A percentile compares a stretch with the other conserved stretches of the same genome.
phyloP scores from a whole-genome alignment of 345 rosid genomes.

The Hibiscus syriacus region DNA sequence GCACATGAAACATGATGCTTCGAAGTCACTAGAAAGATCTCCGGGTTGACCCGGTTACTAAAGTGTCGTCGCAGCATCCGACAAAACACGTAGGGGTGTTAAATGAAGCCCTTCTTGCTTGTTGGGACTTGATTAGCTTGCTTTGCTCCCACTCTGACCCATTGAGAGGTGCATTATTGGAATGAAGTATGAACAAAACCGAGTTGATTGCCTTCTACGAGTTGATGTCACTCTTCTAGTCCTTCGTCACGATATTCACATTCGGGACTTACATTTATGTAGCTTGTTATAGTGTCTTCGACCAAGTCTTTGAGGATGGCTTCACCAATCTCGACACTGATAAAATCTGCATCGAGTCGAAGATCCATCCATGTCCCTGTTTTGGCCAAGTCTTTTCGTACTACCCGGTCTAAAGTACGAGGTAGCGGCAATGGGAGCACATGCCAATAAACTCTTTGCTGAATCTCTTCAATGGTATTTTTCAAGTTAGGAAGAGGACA shows the following conservation, averaged over 20 bases:
- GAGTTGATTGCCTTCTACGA: neutral
- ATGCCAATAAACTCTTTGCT: conserved; percentile 66
- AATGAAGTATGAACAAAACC: conserved; percentile 3
- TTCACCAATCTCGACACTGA: conserved; percentile 45
- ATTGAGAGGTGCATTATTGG: neutral
- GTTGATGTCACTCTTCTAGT: neutral
- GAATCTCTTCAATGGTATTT: conserved; percentile 38
- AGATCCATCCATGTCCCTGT: conserved; percentile 66
- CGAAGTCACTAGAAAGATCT: neutral
- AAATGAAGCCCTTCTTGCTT: neutral
- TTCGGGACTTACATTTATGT: conserved; percentile 16
- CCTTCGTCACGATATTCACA: conserved; percentile 21
- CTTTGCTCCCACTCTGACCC: neutral
- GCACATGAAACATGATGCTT: neutral
- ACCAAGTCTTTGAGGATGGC: conserved; percentile 54
- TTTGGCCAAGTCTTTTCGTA: conserved; percentile 60
- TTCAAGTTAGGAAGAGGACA: conserved; percentile 40
- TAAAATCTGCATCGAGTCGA: conserved; percentile 30
- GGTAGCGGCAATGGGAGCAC: conserved; percentile 61
- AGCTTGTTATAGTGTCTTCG: conserved; percentile 42
- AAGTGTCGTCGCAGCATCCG: conserved; percentile 7
- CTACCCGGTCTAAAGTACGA: conserved; percentile 61
- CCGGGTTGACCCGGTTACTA: neutral
- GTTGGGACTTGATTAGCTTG: neutral
- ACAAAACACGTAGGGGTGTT: conserved; percentile 6